Evolutionary conservation across 2,329 filamentous ascomycete species (phyloP).

Genomic region (Graphiopsis chlorocephala): DNA sequence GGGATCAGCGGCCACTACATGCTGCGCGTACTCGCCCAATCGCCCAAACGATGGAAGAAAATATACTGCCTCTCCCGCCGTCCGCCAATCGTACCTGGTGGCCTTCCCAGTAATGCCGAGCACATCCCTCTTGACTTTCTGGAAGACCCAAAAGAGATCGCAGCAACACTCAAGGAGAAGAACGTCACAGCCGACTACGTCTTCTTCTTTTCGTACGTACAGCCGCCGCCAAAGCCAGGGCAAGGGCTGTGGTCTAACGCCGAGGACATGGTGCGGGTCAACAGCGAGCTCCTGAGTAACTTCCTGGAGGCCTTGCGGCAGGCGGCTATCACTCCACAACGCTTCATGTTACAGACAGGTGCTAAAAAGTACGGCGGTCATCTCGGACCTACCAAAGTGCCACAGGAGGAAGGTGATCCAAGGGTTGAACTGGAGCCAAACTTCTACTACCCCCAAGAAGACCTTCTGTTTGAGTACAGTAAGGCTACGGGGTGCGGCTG

Average conservation of each 20-base stretch:
- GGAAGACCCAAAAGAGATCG: conserved; percentile 37
- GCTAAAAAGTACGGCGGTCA: conserved; percentile 54
- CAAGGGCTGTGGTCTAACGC: conserved; percentile 49
- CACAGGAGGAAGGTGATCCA: conserved; percentile 49
- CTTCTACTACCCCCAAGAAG: conserved; percentile 57
- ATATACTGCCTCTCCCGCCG: conserved; percentile 52
- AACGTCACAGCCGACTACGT: conserved; percentile 43
- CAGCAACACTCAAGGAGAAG: conserved; percentile 33
- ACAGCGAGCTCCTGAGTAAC: conserved; percentile 49
- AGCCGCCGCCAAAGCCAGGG: conserved; percentile 47
- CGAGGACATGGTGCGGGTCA: conserved; percentile 50
- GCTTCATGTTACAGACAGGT: conserved; percentile 52
- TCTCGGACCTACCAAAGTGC: conserved; percentile 45
- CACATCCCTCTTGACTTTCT: conserved; percentile 40
- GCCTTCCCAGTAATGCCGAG: conserved; percentile 27
- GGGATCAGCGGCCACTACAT: conserved; percentile 54
- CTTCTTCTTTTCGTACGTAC: conserved; percentile 57
- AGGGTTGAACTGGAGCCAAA: conserved; percentile 46
- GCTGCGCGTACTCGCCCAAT: conserved; percentile 46
- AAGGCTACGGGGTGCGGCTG: conserved; percentile 38
- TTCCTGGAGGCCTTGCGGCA: conserved; percentile 47
- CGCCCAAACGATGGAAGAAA: conserved; percentile 51
- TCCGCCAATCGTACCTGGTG: conserved; percentile 38
- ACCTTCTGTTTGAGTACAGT: conserved; percentile 46
- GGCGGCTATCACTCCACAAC: conserved; percentile 44